Base-by-base conservation (phyloP, 345 rosid genomes). In the Euphorbia tirucalli region DNA sequence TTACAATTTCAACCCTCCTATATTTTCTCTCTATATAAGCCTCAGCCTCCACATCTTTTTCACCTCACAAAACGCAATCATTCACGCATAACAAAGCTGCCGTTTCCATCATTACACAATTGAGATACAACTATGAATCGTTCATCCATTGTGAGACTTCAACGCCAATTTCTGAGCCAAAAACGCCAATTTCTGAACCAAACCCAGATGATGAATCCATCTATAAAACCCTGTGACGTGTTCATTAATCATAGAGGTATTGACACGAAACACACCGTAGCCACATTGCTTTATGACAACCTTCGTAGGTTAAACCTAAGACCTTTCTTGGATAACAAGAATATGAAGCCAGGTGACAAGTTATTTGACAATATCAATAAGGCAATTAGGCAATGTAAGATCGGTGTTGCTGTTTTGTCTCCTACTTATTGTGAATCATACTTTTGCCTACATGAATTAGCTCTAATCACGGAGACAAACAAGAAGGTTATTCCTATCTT, bases 281-380 rank as follows among this genome's bases (percentile, higher is more conserved):
- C 74, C 3, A 77, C 84, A 25, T 77, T 91, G 81, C 88, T 91
- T 22, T 91, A 91, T 49, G 89, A 91, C 68, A 72, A 83, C 18
- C 89, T 91, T 14, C 70, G 62, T 18, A 25, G 83, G 58, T 43
- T 73, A 28, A 79, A 80, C 24, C 58, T 91, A 7, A 75, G 70
- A 11, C 87, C 93, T 3, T 89, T 90, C 87, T 66, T 91, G 82
- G 96, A 90, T 65, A 77, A 78, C 79, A 90, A 86, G 84, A 90
- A 81, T 46, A 88, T 88, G 93, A 90, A 87, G 58, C 96, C 93
- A 0, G 96, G 96, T 0, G 93, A 91, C 62, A 87, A 87, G 71
- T 71, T 91, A 57, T 87, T 85, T 1, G 93, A 91, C 61, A 77
- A 86, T 67, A 91, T 89, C 57, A 77, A 89, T 44, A 22, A 56